These are phyloP conservation scores for Lachancea waltii DNA, from an alignment of 805 yeast genomes.

Conservation along the genomic window DNA sequence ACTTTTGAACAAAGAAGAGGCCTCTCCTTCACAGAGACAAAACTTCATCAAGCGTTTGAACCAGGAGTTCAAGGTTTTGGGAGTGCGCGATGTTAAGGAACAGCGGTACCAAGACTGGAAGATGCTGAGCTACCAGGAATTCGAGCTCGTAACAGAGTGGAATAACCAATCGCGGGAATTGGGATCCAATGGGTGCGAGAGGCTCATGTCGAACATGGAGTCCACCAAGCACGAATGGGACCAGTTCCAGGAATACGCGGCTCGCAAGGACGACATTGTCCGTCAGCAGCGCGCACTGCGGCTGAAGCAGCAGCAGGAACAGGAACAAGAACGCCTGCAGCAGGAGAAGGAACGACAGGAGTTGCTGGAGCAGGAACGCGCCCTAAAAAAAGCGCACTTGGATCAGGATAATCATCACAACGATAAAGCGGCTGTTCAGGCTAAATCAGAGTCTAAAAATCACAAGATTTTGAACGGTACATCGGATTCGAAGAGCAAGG, in stretches of 20 bases:
- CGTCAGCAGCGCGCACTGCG: slow-evolving; percentile 13
- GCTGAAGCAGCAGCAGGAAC: slow-evolving; percentile 8
- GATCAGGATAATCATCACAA: background rate
- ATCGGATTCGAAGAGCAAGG: background rate
- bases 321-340: slow-evolving; percentile 5
- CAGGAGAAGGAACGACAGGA: slow-evolving; percentile 6
- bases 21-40: slow-evolving; percentile 9
- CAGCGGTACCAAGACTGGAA: slow-evolving; percentile 31
- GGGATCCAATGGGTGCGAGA: slow-evolving; percentile 16
- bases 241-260: slow-evolving; percentile 17
- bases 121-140: slow-evolving; percentile 31
- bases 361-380: background rate
- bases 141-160: slow-evolving; percentile 33
- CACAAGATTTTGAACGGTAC: background rate
- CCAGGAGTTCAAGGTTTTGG: slow-evolving; percentile 17
- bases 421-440: background rate
- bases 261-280: slow-evolving; percentile 8
- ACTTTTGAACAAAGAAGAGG: slow-evolving; percentile 27
- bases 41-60: slow-evolving; percentile 16
- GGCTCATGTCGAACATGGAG: slow-evolving; percentile 19
- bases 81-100: slow-evolving; percentile 23
- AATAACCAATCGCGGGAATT: slow-evolving; percentile 26
- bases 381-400: slow-evolving; percentile 2
- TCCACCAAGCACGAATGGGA: slow-evolving; percentile 23
- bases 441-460: background rate